Conservation (phyloP, 139 green algal species). For the Chlorella sp. region DNA sequence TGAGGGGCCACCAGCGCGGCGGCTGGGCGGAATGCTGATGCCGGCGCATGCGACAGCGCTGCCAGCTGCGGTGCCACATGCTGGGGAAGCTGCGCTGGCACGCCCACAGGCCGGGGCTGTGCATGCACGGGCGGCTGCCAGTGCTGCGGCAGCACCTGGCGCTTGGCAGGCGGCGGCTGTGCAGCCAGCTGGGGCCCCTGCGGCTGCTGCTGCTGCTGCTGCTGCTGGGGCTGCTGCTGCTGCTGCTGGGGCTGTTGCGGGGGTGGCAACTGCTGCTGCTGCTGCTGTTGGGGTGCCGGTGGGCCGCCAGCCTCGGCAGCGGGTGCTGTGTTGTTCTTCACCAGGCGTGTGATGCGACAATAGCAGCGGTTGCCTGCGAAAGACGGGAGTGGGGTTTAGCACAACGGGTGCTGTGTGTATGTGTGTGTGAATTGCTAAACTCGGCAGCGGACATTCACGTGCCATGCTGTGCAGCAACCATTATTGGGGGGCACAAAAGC, state of each 20-base stretch:
- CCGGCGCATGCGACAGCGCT: background rate
- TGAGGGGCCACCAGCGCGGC: too few species aligned
- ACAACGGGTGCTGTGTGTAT: background rate
- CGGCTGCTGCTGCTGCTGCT: background rate
- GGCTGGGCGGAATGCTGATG: too few species aligned
- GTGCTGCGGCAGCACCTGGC: background rate
- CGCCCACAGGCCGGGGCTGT: too few species aligned
- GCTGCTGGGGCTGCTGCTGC: background rate
- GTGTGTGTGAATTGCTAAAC: too few species aligned
- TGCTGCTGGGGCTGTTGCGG: background rate
- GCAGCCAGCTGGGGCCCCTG: background rate
- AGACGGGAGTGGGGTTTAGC: too few species aligned
- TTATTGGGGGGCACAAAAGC: too few species aligned
- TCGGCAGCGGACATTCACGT: too few species aligned
- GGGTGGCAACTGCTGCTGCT: background rate
- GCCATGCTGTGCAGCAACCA: too few species aligned
- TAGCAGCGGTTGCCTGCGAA: conserved; percentile 8
- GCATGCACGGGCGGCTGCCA: background rate
- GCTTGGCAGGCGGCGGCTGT: background rate
- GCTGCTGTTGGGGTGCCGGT: too few species aligned
- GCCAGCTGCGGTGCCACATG: background rate
- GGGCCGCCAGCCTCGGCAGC: background rate
- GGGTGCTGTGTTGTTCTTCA: background rate
- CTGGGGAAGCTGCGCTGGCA: too few species aligned
- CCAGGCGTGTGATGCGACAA: background rate